Evolutionary conservation across 768 basidiomycete genomes (phyloP).

Genomic region (Panellus pusillus): DNA sequence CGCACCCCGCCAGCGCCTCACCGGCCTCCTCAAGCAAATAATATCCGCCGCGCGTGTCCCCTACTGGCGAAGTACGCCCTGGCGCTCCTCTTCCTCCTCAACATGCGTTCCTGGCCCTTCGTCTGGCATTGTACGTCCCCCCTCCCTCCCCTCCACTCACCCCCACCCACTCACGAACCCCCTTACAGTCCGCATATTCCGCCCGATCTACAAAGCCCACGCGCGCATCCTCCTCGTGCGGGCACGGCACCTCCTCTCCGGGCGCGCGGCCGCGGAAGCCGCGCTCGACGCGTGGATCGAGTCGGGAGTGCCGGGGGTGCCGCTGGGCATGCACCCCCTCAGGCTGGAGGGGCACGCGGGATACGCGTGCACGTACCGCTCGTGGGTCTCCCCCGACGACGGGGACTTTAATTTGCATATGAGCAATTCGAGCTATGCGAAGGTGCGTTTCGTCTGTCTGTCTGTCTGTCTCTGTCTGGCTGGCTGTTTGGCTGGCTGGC

Average conservation of each 20-base stretch:
- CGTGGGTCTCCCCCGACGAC: conserved; percentile 57
- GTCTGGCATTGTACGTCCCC: conserved; percentile 78
- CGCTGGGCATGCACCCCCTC: neutral
- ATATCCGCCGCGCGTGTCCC: no score
- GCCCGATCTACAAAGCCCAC: neutral
- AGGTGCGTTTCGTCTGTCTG: no score
- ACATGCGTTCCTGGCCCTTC: conserved; percentile 61
- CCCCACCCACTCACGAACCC: no score
- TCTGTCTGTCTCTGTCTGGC: no score
- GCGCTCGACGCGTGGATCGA: no score
- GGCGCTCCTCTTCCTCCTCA: conserved; percentile 50
- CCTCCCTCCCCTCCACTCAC: no score
- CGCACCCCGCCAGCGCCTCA: no score
- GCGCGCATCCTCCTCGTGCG: neutral
- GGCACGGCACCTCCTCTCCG: neutral
- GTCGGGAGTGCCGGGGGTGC: neutral
- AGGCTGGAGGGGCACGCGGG: no score
- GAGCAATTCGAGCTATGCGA: conserved; percentile 55
- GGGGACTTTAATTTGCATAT: conserved; percentile 72
- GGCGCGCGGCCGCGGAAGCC: neutral
- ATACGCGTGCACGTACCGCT: neutral
- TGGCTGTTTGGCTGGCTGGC: no score
- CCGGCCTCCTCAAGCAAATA: no score
- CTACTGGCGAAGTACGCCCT: no score
- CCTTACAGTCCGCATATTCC: conserved; percentile 32